Conservation (phyloP, 1,284 basidiomycete genomes). For the Baeospora myosura region DNA sequence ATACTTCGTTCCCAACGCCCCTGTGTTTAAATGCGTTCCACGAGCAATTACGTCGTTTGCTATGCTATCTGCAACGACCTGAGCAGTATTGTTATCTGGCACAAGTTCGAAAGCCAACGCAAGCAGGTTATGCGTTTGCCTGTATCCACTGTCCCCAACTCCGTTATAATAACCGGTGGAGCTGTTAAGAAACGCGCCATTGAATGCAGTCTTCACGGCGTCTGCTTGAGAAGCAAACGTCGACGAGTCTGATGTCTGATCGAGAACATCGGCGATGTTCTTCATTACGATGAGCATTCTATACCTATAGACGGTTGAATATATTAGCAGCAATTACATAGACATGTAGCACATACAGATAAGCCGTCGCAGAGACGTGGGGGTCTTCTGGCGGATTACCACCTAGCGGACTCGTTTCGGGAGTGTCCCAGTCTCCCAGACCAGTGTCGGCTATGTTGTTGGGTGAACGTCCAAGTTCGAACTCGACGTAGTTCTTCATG, state of each 20-base stretch:
- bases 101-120: conserved; percentile 19
- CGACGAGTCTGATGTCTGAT: conserved; percentile 17
- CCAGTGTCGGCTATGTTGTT: conserved; percentile 20
- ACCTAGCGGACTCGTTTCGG: conserved; percentile 20
- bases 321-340: background rate
- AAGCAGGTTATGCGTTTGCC: conserved; percentile 24
- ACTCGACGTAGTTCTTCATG: conserved; percentile 22
- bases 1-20: conserved; percentile 22
- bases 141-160: conserved; percentile 20
- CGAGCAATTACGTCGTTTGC: conserved; percentile 16
- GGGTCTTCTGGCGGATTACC: conserved; percentile 23
- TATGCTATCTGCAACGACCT: conserved; percentile 20
- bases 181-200: conserved; percentile 18
- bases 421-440: conserved; percentile 8
- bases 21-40: conserved; percentile 23
- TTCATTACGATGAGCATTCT: conserved; percentile 21
- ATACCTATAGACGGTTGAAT: conserved; percentile 13
- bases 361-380: conserved; percentile 22
- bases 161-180: conserved; percentile 18
- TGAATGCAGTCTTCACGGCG: conserved; percentile 21
- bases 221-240: conserved; percentile 19
- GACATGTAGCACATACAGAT: conserved; percentile 14
- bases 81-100: conserved; percentile 13
- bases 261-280: conserved; percentile 18
- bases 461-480: conserved; percentile 22